Base-by-base conservation (phyloP, 2,329 filamentous ascomycete species). In the Fusarium piperis region DNA sequence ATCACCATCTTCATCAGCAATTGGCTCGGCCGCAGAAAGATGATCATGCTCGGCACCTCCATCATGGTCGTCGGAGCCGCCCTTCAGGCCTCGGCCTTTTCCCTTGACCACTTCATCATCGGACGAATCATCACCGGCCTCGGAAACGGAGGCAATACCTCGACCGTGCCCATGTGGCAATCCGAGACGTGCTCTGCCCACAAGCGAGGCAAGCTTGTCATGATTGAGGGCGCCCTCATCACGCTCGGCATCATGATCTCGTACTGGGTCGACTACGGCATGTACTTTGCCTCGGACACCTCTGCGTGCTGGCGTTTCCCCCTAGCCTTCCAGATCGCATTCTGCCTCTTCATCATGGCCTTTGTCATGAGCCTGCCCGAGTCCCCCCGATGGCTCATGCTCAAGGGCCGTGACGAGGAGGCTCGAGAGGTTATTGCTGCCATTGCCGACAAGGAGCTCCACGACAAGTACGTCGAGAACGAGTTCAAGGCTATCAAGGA, bases 1-100 rank as follows among this genome's bases (percentile, higher is more conserved):
- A 89, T 90, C 75, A 89, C 88, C 64, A 90, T 90, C 26, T 91
- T 91, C 73, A 89, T 90, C 13, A 90, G 90, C 79, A 90, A 92
- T 72, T 83, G 84, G 26, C 85, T 91, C 56, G 90, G 90, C 13
- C 86, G 90, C 59, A 85, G 85, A 71, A 83, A 82, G 70, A 90
- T 89, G 26, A 88, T 91, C 62, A 85, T 90, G 75, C 82, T 90
- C 48, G 89, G 89, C 16, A 88, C 88, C 8, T 68, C 84, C 15
- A 86, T 92, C 74, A 89, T 88, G 75, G 76, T 83, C n/a, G 46
- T 92, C 28, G 91, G 90, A 9, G 88, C 88, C 1, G 81, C 85
- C 39, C 83, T 92, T 2, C 90, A 92, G 77, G 83, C 85, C 26
- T 85, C 87, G 20, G 87, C 90, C 84, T 89, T 65, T 82, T 33